Evolutionary conservation across 139 green algal genomes (phyloP).

Genomic region (Picochlorum sp.): DNA sequence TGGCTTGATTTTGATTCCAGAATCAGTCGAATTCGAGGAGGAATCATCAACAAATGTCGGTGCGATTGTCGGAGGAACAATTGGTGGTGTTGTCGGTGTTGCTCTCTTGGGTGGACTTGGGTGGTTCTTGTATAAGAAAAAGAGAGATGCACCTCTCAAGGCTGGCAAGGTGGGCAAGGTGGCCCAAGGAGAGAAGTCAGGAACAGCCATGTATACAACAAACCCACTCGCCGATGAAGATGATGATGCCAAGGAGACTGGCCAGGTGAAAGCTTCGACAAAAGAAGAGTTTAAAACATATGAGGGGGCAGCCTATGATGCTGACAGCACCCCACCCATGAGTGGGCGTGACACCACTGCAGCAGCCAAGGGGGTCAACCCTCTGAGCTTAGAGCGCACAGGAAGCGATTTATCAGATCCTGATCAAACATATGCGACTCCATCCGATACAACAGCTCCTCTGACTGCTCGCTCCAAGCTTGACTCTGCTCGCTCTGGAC

Average conservation of each 20-base stretch:
- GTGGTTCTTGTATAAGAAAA: constrained; percentile 9
- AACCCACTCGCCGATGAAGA: not conserved
- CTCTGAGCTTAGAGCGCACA: not conserved
- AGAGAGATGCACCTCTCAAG: constrained; percentile 4
- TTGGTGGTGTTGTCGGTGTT: constrained; percentile 4
- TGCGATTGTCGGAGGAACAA: constrained; percentile 17
- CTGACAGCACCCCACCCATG: not conserved
- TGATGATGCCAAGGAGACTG: not conserved
- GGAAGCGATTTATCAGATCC: constrained; percentile 1
- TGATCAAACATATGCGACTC: constrained; percentile 5
- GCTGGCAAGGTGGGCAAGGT: not conserved
- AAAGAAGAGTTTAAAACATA: not conserved
- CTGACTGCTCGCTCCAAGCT: constrained; percentile 6
- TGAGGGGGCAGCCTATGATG: not conserved
- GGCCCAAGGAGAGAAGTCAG: not conserved
- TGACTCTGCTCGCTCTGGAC: constrained; percentile 9
- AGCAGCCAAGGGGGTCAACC: constrained; percentile 1
- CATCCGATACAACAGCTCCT: not conserved
- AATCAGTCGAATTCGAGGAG: constrained; percentile 7
- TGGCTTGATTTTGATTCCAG: constrained; percentile 11
- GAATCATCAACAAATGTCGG: constrained; percentile 8
- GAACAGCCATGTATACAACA: constrained; percentile 4
- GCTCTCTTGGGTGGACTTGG: not conserved
- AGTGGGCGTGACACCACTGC: not conserved
- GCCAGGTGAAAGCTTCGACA: not conserved